phyloP scores from a whole-genome alignment of 768 basidiomycete genomes.

The Hemileccinum rubropunctum region DNA sequence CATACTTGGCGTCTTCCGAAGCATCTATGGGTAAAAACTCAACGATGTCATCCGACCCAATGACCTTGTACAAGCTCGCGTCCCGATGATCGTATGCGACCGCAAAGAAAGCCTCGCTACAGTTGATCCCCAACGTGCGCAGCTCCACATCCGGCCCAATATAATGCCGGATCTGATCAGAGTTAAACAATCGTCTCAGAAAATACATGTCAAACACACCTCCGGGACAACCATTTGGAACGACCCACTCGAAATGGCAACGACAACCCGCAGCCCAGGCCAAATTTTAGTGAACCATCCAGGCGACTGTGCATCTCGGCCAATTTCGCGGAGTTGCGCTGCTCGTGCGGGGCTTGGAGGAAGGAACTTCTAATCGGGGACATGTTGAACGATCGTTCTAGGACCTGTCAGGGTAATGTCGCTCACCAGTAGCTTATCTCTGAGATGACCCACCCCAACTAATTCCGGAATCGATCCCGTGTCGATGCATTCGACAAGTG shows the following conservation, averaged over 20 bases:
- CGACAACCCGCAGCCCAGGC: slow-evolving; percentile 12
- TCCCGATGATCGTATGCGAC: slow-evolving; percentile 24
- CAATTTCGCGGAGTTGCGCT: slow-evolving; percentile 13
- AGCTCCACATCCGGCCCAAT: slow-evolving; percentile 21
- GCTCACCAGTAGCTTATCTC: slow-evolving; percentile 10
- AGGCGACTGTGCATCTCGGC: not conserved
- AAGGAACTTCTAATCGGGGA: slow-evolving; percentile 13
- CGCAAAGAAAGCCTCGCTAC: slow-evolving; percentile 23
- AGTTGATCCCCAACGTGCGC: slow-evolving; percentile 19
- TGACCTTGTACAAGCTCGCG: slow-evolving; percentile 19
- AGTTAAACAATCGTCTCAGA: not conserved
- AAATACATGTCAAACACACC: not conserved
- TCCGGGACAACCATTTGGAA: slow-evolving; percentile 24
- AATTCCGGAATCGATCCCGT: slow-evolving; percentile 15
- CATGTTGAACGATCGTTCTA: not conserved
- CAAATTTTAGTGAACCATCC: slow-evolving; percentile 24
- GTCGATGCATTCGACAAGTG: slow-evolving; percentile 16
- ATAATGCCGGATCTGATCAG: slow-evolving; percentile 13
- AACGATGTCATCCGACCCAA: slow-evolving; percentile 24
- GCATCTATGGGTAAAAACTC: slow-evolving; percentile 18
- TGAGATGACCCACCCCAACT: slow-evolving; percentile 11
- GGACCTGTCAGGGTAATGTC: not conserved
- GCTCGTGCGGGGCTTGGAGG: slow-evolving; percentile 16
- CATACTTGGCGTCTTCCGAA: slow-evolving; percentile 20
- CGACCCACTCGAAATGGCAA: slow-evolving; percentile 22